Base-by-base conservation (phyloP, 2,329 filamentous ascomycete genomes). In the Gliomastix tumulicola region DNA sequence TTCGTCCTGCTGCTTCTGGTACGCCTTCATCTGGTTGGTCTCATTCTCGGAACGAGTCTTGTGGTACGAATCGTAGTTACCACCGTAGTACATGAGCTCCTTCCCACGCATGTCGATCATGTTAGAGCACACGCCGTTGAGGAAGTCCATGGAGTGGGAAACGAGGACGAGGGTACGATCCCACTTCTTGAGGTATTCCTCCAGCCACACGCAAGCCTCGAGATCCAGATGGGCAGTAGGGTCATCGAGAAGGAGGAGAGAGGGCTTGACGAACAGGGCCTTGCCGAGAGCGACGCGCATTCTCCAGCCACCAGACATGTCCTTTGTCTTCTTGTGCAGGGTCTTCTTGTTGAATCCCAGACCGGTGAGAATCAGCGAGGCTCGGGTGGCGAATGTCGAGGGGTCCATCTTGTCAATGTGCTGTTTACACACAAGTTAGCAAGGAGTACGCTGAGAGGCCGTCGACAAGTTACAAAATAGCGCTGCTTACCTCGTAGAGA, bases 121-220 rank as follows among this genome's bases (percentile, higher is more conserved):
- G 77, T 70, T 96, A 48, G 82, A 82, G 75, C 92, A 98, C 55
- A 98, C 92, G 66, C 92, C 94, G 74, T 98, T 98, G 56, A 98
- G 68, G 79, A 98, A 98, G 69, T 98, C 94, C 84, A 89, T 86
- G 36, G 86, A 94, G 76, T 98, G 92, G 27, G 92, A 98, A 40
- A 98, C 89, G 44, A 98, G 79, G 47, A 98, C 84, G 25, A 98
- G 78, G 15, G 94, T 98, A 54, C 88, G 87, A 46, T 97, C 89
- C 92, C 92, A 98, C 74, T 96, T 97, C 81, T 97, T 97, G 54
- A 98, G 66, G 68, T 98, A 98, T 69, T 98, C 92, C 70, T 98
- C 94, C 41, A 98, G 74, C 92, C 92, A 98, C 80, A 98, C 92
- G 60, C 92, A 98, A 50, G 94, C 92, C 66, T 98, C 92, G 53